Percentiles rank a stretch among this genome's conserved stretches.
phyloP scores from a whole-genome alignment of 306 rosid genomes.

The Trifolium fragiferum region DNA sequence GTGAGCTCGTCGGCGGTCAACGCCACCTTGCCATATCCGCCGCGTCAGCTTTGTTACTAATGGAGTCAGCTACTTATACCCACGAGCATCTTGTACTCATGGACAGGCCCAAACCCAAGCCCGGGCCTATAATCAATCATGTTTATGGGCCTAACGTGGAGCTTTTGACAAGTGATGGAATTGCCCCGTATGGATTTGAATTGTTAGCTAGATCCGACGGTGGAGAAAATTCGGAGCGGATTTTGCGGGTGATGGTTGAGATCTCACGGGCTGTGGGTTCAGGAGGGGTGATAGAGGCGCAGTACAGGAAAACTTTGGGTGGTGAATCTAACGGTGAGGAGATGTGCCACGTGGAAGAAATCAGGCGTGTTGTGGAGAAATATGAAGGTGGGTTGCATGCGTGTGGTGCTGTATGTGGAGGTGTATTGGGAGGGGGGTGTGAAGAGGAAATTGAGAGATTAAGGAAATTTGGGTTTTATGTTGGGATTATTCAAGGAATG shows the following conservation, averaged over 20 bases:
- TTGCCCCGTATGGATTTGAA: slow-evolving; percentile 60
- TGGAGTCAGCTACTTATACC: slow-evolving; percentile 42
- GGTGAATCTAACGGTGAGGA: slow-evolving; percentile 24
- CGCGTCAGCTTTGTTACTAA: slow-evolving; percentile 63
- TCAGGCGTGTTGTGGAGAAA: slow-evolving; percentile 34
- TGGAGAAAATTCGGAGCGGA: slow-evolving; percentile 45
- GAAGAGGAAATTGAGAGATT: slow-evolving; percentile 59
- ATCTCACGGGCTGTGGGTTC: slow-evolving; percentile 68
- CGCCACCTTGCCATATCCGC: slow-evolving; percentile 63
- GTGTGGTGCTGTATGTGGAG: slow-evolving; percentile 77
- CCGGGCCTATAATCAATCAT: neutral
- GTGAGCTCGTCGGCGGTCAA: slow-evolving; percentile 69
- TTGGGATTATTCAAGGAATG: slow-evolving; percentile 55
- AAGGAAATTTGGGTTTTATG: slow-evolving; percentile 56
- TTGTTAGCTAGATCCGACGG: slow-evolving; percentile 46
- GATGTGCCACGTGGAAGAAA: neutral
- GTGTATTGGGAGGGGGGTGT: slow-evolving; percentile 68
- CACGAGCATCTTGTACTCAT: slow-evolving; percentile 56
- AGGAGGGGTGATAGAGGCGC: slow-evolving; percentile 52
- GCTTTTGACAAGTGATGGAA: slow-evolving; percentile 59
- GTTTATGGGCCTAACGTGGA: slow-evolving; percentile 46
- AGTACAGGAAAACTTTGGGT: slow-evolving; percentile 7
- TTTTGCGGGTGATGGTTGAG: slow-evolving; percentile 58
- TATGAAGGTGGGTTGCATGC: slow-evolving; percentile 71
- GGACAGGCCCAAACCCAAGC: slow-evolving; percentile 28